These are phyloP conservation scores for Grigorovia yakushimaensis DNA, from an alignment of 805 yeast genomes.

Conservation along the genomic window DNA sequence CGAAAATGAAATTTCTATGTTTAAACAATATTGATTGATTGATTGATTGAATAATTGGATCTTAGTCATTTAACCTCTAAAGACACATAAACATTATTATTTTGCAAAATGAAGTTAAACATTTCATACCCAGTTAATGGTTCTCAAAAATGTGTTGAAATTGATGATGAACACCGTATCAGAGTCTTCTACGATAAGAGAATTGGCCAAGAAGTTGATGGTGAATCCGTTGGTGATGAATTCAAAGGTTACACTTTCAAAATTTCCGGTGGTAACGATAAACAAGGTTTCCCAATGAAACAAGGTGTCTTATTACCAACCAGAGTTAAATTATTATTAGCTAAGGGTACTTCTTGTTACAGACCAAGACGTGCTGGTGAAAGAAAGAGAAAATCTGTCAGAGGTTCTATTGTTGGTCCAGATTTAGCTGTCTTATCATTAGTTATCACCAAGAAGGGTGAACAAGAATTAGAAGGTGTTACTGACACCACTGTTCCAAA, in stretches of 20 bases:
- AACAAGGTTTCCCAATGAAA: conserved; percentile 99
- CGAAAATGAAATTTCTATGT: not conserved
- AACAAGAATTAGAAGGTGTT: conserved; percentile 87
- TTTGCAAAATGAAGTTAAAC: conserved; percentile 58
- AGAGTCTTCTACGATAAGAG: conserved; percentile 98
- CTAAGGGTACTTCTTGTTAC: conserved; percentile 96
- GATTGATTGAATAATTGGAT: not conserved
- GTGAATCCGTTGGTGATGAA: conserved; percentile 97
- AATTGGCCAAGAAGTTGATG: conserved; percentile 99
- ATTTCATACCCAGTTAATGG: conserved; percentile 99
- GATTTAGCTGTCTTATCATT: conserved; percentile 94
- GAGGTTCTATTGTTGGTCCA: conserved; percentile 98
- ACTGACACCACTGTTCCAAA: conserved; percentile 93
- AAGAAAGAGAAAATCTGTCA: conserved; percentile 99
- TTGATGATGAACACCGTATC: conserved; percentile 98
- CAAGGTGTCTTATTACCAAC: conserved; percentile 99
- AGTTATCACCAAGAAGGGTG: conserved; percentile 95
- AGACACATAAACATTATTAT: not conserved
- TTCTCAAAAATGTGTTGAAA: conserved; percentile 95
- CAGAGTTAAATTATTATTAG: conserved; percentile 92
- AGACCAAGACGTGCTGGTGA: conserved; percentile 99
- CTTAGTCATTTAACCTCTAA: not conserved
- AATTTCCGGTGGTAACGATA: conserved; percentile 99
- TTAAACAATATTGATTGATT: not conserved
- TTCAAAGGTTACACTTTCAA: conserved; percentile 98